Evolutionary conservation across 345 rosid genomes (phyloP).

Genomic region (Eucalyptus viminalis): DNA sequence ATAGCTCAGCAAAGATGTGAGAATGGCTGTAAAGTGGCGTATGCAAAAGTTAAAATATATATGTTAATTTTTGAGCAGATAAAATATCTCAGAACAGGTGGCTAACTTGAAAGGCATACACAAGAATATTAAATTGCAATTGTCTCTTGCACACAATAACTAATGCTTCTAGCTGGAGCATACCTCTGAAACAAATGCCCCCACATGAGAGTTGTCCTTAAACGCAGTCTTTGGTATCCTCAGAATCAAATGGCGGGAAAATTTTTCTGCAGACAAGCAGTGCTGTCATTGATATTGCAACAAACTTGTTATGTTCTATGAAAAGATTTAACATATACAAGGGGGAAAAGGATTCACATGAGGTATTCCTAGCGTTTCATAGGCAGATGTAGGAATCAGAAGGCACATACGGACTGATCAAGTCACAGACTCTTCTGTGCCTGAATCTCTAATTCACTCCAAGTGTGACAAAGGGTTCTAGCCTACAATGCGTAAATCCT

Average conservation of each 20-base stretch:
- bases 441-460: background rate
- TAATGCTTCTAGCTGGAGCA: background rate
- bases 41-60: background rate
- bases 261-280: slow-evolving; percentile 54
- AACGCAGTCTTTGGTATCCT: slow-evolving; percentile 73
- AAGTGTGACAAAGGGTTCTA: background rate
- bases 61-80: background rate
- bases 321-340: background rate
- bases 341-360: background rate
- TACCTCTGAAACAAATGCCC: slow-evolving; percentile 97
- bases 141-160: background rate
- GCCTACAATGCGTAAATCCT: background rate
- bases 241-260: slow-evolving; percentile 78
- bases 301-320: background rate
- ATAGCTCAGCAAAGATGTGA: background rate
- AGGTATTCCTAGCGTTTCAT: background rate
- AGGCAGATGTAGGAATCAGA: background rate
- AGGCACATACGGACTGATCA: background rate
- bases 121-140: background rate
- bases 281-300: background rate
- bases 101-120: background rate
- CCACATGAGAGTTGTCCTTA: slow-evolving; percentile 88
- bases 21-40: background rate
- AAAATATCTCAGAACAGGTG: background rate
- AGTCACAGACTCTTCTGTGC: background rate